These are phyloP conservation scores for Coniochaeta ligniaria DNA, from an alignment of 2,329 filamentous ascomycete species.

Conservation along the genomic window DNA sequence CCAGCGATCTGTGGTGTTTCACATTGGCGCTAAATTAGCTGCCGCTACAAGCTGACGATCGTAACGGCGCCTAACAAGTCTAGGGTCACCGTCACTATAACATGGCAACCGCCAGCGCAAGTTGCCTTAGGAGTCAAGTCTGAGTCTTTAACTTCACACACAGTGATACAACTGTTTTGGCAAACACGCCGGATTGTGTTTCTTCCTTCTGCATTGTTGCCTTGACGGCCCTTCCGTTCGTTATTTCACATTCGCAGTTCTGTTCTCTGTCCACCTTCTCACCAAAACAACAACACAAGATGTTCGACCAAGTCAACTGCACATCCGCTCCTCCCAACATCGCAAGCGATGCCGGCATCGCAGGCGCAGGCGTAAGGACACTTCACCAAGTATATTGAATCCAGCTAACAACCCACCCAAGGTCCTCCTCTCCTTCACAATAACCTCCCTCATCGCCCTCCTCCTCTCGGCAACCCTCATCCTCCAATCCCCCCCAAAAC, in stretches of 20 bases:
- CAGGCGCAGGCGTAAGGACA: conserved; percentile 44
- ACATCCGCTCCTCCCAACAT: conserved; percentile 33
- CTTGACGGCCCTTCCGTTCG: background rate
- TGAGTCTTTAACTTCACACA: background rate
- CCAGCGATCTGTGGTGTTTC: background rate
- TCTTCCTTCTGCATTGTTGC: background rate
- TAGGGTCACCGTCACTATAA: background rate
- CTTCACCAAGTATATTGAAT: too few relatives aligned
- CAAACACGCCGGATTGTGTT: background rate
- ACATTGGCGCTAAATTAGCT: background rate
- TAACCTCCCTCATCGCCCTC: conserved; percentile 53
- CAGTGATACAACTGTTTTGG: background rate
- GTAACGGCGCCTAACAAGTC: background rate
- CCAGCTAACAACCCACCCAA: conserved; percentile 16
- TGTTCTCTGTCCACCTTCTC: background rate
- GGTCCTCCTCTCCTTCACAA: conserved; percentile 60
- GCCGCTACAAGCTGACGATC: background rate
- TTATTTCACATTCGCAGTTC: background rate
- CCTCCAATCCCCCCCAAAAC: conserved; percentile 35
- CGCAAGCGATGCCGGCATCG: conserved; percentile 48
- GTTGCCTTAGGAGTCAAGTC: background rate
- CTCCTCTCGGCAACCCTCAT: conserved; percentile 49
- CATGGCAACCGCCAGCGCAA: background rate
- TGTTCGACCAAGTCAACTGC: conserved; percentile 26
- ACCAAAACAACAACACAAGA: background rate